Conservation (phyloP, 495 filamentous ascomycete genomes). For the Filosporella fistucella region DNA sequence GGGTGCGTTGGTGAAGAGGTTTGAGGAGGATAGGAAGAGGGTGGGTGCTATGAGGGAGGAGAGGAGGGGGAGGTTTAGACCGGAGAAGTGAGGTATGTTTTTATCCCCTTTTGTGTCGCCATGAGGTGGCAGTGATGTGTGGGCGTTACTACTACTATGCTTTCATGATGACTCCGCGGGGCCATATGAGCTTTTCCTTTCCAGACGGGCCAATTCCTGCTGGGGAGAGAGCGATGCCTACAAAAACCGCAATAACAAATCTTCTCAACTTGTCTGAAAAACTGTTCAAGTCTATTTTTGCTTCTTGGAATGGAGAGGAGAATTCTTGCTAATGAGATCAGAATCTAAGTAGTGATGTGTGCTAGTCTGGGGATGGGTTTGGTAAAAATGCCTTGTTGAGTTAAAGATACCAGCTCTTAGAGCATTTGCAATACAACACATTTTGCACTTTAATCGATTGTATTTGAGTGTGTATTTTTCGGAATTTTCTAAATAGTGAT, state of each 20-base stretch:
- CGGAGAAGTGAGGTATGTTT: constrained; percentile 34
- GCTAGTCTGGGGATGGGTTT: too few species aligned
- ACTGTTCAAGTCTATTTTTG: background rate
- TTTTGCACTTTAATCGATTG: too few species aligned
- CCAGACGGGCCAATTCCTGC: constrained; percentile 14
- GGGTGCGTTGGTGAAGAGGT: constrained; percentile 57
- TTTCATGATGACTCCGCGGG: constrained; percentile 28
- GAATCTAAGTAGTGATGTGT: too few species aligned
- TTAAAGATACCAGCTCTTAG: too few species aligned
- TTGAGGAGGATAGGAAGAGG: constrained; percentile 62
- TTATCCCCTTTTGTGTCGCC: background rate
- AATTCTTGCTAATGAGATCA: constrained; percentile 2
- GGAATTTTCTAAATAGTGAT: too few species aligned
- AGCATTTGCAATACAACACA: too few species aligned
- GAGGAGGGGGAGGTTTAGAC: constrained; percentile 52
- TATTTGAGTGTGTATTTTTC: too few species aligned
- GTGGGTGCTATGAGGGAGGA: constrained; percentile 56
- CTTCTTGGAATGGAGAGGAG: constrained; percentile 4
- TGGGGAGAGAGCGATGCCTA: constrained; percentile 18
- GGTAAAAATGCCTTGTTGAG: too few species aligned
- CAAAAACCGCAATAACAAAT: constrained; percentile 32
- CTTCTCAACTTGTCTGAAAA: constrained; percentile 29
- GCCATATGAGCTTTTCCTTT: constrained; percentile 23
- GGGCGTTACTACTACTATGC: background rate
- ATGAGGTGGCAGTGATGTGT: constrained; percentile 5